Conservation (phyloP, 768 basidiomycete genomes). For the Tylopilus balloui region DNA sequence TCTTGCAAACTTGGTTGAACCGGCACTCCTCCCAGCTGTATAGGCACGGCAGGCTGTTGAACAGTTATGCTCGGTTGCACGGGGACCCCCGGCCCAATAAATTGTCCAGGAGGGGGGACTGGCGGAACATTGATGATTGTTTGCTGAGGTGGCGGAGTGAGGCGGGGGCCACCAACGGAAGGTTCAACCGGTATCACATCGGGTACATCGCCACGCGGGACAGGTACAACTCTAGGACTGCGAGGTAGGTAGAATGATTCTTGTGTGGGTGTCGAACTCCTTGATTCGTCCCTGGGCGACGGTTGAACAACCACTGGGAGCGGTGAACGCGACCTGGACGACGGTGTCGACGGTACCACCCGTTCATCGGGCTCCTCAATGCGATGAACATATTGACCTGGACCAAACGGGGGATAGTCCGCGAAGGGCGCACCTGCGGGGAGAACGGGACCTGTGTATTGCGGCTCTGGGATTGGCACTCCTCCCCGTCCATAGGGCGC, state of each 20-base stretch:
- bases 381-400: constrained; percentile 4
- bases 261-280: constrained; percentile 26
- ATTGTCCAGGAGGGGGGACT: constrained; percentile 25
- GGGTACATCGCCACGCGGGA: constrained; percentile 13
- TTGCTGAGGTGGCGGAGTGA: constrained; percentile 6
- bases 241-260: constrained; percentile 14
- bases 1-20: constrained; percentile 1
- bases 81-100: constrained; percentile 5
- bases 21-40: neutral
- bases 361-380: constrained; percentile 14
- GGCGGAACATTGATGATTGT: constrained; percentile 17
- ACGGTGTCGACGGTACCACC: constrained; percentile 23
- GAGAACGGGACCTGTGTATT: constrained; percentile 30
- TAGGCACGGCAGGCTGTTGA: neutral
- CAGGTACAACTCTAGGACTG: constrained; percentile 12
- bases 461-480: constrained; percentile 24
- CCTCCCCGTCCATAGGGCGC: constrained; percentile 8
- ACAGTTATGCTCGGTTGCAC: constrained; percentile 3
- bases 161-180: constrained; percentile 6
- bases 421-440: constrained; percentile 25
- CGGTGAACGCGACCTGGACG: constrained; percentile 12
- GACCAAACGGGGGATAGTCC: constrained; percentile 4
- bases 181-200: constrained; percentile 15
- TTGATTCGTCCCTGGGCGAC: constrained; percentile 12
- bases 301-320: constrained; percentile 19